A percentile compares a stretch with the other conserved stretches of the same genome.
Evolutionary conservation across 2,329 filamentous ascomycete genomes (phyloP).

Genomic region (Alternaria alternata): DNA sequence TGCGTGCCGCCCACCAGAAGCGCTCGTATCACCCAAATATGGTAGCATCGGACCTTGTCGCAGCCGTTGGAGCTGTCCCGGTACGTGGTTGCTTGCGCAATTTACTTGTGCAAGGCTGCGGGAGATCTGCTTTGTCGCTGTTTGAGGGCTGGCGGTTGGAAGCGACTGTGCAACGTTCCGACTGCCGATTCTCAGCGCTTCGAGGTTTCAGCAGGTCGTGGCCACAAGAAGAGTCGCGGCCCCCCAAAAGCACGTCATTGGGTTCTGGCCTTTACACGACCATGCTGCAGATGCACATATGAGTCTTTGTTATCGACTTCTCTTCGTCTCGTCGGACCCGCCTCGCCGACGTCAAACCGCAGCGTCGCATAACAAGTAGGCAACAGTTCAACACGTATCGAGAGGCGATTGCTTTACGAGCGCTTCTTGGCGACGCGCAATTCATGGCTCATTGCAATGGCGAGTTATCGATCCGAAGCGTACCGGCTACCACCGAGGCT

Average conservation of each 20-base stretch:
- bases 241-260: neutral
- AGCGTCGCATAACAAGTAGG: neutral
- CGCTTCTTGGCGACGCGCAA: constrained; percentile 8
- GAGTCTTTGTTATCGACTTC: neutral
- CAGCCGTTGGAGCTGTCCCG: constrained; percentile 19
- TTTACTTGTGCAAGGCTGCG: constrained; percentile 16
- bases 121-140: constrained; percentile 12
- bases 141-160: constrained; percentile 23
- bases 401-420: neutral
- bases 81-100: constrained; percentile 27
- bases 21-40: constrained; percentile 40
- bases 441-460: neutral
- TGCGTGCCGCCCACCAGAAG: constrained; percentile 33
- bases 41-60: constrained; percentile 21
- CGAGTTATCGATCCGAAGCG: neutral
- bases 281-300: constrained; percentile 1
- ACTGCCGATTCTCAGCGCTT: constrained; percentile 26
- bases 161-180: constrained; percentile 14
- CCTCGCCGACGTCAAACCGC: neutral
- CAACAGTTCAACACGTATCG: constrained; percentile 5
- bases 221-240: constrained; percentile 14
- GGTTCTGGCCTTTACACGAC: neutral
- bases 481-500: constrained; percentile 5
- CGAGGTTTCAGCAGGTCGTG: constrained; percentile 30
- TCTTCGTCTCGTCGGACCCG: neutral